phyloP scores from a whole-genome alignment of 1,284 basidiomycete species.

The Cerrena zonata region DNA sequence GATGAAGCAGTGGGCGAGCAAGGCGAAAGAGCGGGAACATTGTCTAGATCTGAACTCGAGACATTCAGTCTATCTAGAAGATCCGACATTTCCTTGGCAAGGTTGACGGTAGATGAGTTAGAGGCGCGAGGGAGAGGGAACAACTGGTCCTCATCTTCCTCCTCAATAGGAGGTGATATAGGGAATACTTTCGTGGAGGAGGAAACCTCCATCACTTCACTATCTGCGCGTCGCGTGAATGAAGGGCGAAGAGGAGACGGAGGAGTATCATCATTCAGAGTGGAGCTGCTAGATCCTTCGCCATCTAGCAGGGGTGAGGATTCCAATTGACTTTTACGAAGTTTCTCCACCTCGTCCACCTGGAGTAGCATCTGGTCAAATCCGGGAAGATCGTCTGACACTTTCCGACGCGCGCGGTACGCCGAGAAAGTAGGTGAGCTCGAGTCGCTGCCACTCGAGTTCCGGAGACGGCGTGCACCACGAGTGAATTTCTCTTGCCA shows the following conservation, averaged over 20 bases:
- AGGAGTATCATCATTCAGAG: conserved; percentile 5
- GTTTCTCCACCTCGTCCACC: conserved; percentile 59
- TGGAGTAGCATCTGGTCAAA: conserved; percentile 33
- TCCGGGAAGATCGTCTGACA: conserved; percentile 21
- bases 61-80: not conserved
- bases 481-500: conserved; percentile 58
- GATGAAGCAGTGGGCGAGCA: not conserved
- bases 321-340: conserved; percentile 27
- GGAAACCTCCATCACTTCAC: not conserved
- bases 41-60: not conserved
- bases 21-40: not conserved
- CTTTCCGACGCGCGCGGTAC: conserved; percentile 15
- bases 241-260: conserved; percentile 12
- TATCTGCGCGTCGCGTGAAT: conserved; percentile 6
- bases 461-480: conserved; percentile 53
- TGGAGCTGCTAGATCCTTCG: not conserved
- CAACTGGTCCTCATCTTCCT: conserved; percentile 13
- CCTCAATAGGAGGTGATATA: conserved; percentile 5
- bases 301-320: conserved; percentile 1
- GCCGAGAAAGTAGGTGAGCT: conserved; percentile 10
- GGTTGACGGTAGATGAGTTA: conserved; percentile 1
- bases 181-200: not conserved
- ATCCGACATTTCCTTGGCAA: not conserved
- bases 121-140: conserved; percentile 8
- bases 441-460: conserved; percentile 36